Conservation (phyloP, 305 asterid genomes). For the Rubia tinctorum region DNA sequence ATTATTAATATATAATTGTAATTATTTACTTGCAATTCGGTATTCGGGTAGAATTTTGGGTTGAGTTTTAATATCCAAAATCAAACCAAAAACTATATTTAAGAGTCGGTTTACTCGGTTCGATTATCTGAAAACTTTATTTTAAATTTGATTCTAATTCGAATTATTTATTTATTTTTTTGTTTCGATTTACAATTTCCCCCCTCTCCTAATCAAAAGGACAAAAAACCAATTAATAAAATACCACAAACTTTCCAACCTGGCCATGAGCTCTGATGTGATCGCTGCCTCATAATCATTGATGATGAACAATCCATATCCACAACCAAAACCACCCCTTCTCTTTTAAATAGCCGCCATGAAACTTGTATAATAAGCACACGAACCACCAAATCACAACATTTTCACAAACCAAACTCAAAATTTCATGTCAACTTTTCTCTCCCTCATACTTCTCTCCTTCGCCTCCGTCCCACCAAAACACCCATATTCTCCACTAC, state of each 20-base stretch:
- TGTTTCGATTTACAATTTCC: too few species aligned
- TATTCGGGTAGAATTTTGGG: too few species aligned
- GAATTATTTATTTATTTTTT: too few species aligned
- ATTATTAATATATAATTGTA: too few species aligned
- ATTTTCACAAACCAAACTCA: background rate
- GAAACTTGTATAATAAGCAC: background rate
- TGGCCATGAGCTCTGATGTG: slow-evolving; percentile 1
- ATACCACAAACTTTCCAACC: background rate
- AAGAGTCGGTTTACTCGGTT: too few species aligned
- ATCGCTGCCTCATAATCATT: background rate
- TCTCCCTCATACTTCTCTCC: slow-evolving; percentile 40
- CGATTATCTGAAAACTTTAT: too few species aligned
- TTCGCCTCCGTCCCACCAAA: slow-evolving; percentile 38
- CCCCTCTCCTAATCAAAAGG: background rate
- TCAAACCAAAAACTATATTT: too few species aligned
- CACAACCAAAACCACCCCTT: background rate
- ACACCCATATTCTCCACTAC: slow-evolving; percentile 13
- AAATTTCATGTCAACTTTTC: slow-evolving; percentile 43
- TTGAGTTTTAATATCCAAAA: too few species aligned
- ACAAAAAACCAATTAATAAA: background rate
- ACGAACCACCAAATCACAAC: background rate
- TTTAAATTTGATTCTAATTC: too few species aligned
- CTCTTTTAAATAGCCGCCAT: slow-evolving; percentile 4
- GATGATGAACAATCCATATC: slow-evolving; percentile 6
- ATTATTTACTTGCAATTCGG: too few species aligned